These are phyloP conservation scores for Ramalina intermedia DNA, from an alignment of 495 filamentous ascomycete genomes.

Conservation along the genomic window DNA sequence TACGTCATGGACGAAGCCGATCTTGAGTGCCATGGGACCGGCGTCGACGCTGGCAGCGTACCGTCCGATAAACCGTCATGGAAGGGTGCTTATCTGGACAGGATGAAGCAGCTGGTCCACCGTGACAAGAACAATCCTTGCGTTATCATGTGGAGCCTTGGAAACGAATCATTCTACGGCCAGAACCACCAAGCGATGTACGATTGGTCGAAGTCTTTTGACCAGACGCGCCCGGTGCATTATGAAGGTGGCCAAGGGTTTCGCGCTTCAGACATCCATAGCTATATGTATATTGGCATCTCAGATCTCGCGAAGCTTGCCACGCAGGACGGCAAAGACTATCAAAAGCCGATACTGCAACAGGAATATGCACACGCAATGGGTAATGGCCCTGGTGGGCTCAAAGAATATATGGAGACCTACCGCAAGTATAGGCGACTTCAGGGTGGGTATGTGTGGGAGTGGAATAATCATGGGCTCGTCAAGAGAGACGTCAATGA, in stretches of 20 bases:
- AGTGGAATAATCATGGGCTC: slow-evolving; percentile 60
- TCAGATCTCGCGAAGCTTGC: slow-evolving; percentile 31
- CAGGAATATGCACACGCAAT: slow-evolving; percentile 60
- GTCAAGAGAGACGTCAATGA: slow-evolving; percentile 35
- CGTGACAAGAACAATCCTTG: slow-evolving; percentile 52
- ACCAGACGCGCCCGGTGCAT: slow-evolving; percentile 45
- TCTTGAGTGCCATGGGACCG: slow-evolving; percentile 55
- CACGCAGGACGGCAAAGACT: slow-evolving; percentile 26
- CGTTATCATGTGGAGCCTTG: slow-evolving; percentile 57
- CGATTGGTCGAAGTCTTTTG: slow-evolving; percentile 38
- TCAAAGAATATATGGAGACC: slow-evolving; percentile 48
- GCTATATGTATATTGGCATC: slow-evolving; percentile 49
- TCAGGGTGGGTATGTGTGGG: slow-evolving; percentile 60
- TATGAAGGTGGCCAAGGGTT: slow-evolving; percentile 51
- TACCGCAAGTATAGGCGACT: slow-evolving; percentile 42
- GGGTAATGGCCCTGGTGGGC: slow-evolving; percentile 56
- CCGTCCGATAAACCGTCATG: slow-evolving; percentile 48
- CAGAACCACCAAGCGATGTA: slow-evolving; percentile 50
- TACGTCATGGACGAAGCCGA: slow-evolving; percentile 62
- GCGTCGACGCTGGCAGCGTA: slow-evolving; percentile 27
- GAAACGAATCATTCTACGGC: slow-evolving; percentile 57
- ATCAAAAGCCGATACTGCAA: slow-evolving; percentile 43
- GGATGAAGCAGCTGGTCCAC: slow-evolving; percentile 45
- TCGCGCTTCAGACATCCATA: slow-evolving; percentile 46
- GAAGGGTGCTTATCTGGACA: slow-evolving; percentile 50